A percentile compares a stretch with the other conserved stretches of the same genome.
These are phyloP conservation scores for Aspergillus oerlinghausenensis DNA, from an alignment of 2,329 filamentous ascomycete genomes.

Conservation along the genomic window DNA sequence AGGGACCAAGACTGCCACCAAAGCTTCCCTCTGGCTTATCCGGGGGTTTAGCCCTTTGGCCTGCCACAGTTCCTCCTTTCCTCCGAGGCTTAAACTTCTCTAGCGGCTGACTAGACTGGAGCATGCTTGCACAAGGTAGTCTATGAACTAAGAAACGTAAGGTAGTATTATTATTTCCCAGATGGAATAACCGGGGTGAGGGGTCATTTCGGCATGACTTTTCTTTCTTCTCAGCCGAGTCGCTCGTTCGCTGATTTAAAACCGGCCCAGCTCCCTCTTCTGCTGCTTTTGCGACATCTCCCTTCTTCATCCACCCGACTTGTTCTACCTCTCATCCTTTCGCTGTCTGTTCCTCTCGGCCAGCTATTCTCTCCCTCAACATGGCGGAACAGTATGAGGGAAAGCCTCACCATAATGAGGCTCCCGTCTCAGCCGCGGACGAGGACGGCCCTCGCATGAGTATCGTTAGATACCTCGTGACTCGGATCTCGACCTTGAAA, in stretches of 20 bases:
- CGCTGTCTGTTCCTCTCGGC: neutral
- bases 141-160: too few species aligned
- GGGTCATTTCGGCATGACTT: neutral
- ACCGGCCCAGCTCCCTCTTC: neutral
- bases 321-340: neutral
- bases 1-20: neutral
- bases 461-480: constrained; percentile 47
- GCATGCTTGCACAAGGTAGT: neutral
- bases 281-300: neutral
- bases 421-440: neutral
- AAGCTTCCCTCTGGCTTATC: neutral
- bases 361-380: neutral
- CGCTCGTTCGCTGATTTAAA: neutral
- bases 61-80: neutral
- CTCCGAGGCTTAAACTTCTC: neutral
- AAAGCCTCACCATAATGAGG: neutral
- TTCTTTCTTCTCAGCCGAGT: neutral
- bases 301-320: neutral
- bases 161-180: neutral
- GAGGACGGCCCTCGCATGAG: constrained; percentile 21
- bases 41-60: neutral
- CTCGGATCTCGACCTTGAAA: constrained; percentile 50
- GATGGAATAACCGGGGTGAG: neutral
- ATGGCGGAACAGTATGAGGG: neutral
- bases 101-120: neutral